These are phyloP conservation scores for Tritrichomonas musculus DNA, from an alignment of 208 protist species.

Conservation along the genomic window DNA sequence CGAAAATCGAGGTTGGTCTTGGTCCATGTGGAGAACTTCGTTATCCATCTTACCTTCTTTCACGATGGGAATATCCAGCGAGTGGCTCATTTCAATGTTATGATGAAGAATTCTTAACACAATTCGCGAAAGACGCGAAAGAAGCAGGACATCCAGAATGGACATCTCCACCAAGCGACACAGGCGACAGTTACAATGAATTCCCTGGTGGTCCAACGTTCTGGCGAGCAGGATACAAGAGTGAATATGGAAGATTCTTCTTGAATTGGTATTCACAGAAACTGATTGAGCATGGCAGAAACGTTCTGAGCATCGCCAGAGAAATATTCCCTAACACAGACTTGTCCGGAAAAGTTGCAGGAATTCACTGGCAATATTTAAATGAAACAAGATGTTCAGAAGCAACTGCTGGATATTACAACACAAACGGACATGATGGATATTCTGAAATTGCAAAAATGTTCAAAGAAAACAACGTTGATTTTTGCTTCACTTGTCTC, in stretches of 20 bases:
- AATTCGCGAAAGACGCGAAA: not conserved
- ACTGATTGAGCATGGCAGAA: not conserved
- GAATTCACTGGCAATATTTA: not conserved
- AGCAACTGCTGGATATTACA: not conserved
- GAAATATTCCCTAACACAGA: not conserved
- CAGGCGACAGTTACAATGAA: not conserved
- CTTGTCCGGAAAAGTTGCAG: not conserved
- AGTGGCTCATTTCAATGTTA: constrained; percentile 46
- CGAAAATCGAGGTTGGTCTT: not conserved
- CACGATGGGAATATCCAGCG: constrained; percentile 53
- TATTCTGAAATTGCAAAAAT: not conserved
- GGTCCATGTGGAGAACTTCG: constrained; percentile 57
- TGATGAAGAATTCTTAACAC: not conserved
- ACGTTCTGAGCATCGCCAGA: not conserved
- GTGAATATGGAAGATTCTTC: not conserved
- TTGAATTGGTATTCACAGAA: not conserved
- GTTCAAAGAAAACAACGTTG: not conserved
- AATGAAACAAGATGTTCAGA: not conserved
- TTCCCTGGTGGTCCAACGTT: not conserved
- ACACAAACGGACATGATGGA: not conserved
- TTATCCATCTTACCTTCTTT: constrained; percentile 60
- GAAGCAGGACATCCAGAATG: not conserved
- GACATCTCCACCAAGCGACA: not conserved
- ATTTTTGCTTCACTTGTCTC: not conserved
- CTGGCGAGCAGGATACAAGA: not conserved